These are phyloP conservation scores for Globisporangium nagaii DNA, from an alignment of 352 stramenopile genomes.

Conservation along the genomic window DNA sequence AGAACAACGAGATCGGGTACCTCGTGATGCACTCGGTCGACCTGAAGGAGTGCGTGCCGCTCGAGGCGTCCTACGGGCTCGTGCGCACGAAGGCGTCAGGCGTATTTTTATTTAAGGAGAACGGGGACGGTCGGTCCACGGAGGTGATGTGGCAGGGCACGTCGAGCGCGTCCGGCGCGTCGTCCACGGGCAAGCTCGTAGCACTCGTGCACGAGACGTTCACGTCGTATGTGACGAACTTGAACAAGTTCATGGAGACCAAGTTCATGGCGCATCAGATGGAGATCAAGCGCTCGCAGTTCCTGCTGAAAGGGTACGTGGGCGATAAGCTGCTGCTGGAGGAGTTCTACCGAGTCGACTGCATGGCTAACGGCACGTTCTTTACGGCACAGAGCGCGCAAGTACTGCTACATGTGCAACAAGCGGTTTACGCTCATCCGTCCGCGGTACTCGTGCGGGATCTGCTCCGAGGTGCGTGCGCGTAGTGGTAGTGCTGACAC, in stretches of 20 bases:
- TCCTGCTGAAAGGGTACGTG: constrained; percentile 34
- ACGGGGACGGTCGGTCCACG: constrained; percentile 26
- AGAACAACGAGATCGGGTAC: constrained; percentile 46
- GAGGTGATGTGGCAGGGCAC: constrained; percentile 55
- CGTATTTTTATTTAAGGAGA: constrained; percentile 57
- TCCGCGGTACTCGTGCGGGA: constrained; percentile 51
- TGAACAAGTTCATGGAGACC: constrained; percentile 54
- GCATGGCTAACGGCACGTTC: neutral
- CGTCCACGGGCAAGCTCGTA: constrained; percentile 33
- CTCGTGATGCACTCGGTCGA: constrained; percentile 56
- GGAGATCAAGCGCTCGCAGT: constrained; percentile 37
- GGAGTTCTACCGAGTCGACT: too few species aligned
- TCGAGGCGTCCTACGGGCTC: constrained; percentile 46
- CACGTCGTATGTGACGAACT: constrained; percentile 43
- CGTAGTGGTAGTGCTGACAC: neutral
- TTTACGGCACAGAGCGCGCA: constrained; percentile 31
- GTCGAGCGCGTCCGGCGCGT: constrained; percentile 30
- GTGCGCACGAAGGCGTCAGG: constrained; percentile 46
- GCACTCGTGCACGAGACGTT: constrained; percentile 53
- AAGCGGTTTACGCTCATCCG: constrained; percentile 71
- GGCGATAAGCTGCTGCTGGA: too few species aligned
- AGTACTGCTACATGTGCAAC: constrained; percentile 63
- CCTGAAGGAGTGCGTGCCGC: constrained; percentile 38
- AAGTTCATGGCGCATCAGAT: constrained; percentile 56
- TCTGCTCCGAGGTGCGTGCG: constrained; percentile 46